Conservation (phyloP, 139 green algal species). For the Chlorella sp. region DNA sequence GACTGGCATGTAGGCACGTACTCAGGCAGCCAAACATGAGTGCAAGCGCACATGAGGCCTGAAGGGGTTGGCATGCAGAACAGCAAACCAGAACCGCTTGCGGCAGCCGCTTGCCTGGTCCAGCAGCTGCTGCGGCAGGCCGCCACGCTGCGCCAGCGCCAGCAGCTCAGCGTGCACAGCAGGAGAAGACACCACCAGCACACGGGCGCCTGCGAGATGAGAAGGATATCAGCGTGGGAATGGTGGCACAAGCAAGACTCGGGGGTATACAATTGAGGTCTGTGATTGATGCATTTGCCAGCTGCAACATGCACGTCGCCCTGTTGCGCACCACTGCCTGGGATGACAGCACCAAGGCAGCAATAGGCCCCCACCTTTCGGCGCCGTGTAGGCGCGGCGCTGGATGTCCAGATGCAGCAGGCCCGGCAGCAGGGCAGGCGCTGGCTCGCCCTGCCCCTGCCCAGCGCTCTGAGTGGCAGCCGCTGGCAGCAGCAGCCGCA, state of each 20-base stretch:
- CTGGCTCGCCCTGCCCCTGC: background rate
- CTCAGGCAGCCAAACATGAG: too few relatives aligned
- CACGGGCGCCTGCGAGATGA: slow-evolving; percentile 1
- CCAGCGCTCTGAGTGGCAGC: too few relatives aligned
- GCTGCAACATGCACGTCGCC: too few relatives aligned
- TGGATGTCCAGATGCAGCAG: slow-evolving; percentile 50
- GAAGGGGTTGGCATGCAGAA: background rate
- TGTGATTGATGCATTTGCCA: too few relatives aligned
- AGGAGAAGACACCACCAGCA: slow-evolving; percentile 38
- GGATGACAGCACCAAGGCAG: too few relatives aligned
- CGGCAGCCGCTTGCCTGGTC: slow-evolving; percentile 1
- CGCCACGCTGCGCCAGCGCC: background rate
- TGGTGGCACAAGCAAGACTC: too few relatives aligned
- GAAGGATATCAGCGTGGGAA: too few relatives aligned
- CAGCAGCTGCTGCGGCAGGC: slow-evolving; percentile 21
- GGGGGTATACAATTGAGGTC: too few relatives aligned
- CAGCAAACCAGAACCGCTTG: background rate
- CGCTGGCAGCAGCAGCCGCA: slow-evolving; percentile 27
- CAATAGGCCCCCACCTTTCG: slow-evolving; percentile 24
- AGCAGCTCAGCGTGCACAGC: slow-evolving; percentile 32
- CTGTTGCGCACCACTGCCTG: too few relatives aligned
- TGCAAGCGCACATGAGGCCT: too few relatives aligned
- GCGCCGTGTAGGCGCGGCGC: slow-evolving; percentile 33
- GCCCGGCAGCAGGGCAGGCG: slow-evolving; percentile 29
- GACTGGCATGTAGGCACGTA: too few relatives aligned